Evolutionary conservation across 306 rosid genomes (phyloP).

Genomic region (Glycine soja): DNA sequence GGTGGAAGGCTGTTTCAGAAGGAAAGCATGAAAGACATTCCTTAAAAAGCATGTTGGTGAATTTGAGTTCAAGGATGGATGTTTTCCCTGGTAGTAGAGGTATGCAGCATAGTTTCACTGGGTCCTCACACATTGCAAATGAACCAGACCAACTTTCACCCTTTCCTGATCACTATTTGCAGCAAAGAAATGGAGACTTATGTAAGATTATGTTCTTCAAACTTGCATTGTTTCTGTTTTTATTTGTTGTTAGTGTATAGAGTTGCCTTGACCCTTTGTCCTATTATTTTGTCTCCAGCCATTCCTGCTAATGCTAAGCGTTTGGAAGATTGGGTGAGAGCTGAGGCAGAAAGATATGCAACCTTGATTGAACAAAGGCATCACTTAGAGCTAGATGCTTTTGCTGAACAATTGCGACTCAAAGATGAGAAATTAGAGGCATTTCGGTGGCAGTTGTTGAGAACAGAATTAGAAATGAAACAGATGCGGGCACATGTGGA

Average conservation of each 20-base stretch:
- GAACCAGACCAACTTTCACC: slow-evolving; percentile 57
- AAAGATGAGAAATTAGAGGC: slow-evolving; percentile 92
- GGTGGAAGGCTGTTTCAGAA: slow-evolving; percentile 85
- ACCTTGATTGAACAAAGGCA: slow-evolving; percentile 78
- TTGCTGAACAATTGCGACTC: slow-evolving; percentile 82
- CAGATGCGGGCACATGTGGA: slow-evolving; percentile 76
- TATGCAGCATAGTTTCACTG: slow-evolving; percentile 54
- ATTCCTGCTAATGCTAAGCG: slow-evolving; percentile 71
- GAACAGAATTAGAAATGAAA: slow-evolving; percentile 84
- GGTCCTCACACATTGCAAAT: slow-evolving; percentile 58
- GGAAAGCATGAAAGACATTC: slow-evolving; percentile 82
- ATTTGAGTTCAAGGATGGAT: slow-evolving; percentile 68
- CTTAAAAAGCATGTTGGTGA: slow-evolving; percentile 73
- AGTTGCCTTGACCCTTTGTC: slow-evolving; percentile 24
- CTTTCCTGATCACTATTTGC: slow-evolving; percentile 54
- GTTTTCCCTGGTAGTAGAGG: slow-evolving; percentile 58
- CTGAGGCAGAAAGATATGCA: slow-evolving; percentile 88
- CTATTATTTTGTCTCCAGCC: slow-evolving; percentile 47
- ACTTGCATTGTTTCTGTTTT: background rate
- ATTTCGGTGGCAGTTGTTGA: slow-evolving; percentile 79
- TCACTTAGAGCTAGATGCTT: slow-evolving; percentile 87
- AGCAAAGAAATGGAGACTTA: slow-evolving; percentile 58
- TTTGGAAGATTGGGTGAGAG: slow-evolving; percentile 77
- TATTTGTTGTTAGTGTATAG: slow-evolving; percentile 17
- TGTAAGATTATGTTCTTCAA: slow-evolving; percentile 59